These are phyloP conservation scores for Sanguinoderma infundibulare DNA, from an alignment of 1,284 basidiomycete species.

Conservation along the genomic window DNA sequence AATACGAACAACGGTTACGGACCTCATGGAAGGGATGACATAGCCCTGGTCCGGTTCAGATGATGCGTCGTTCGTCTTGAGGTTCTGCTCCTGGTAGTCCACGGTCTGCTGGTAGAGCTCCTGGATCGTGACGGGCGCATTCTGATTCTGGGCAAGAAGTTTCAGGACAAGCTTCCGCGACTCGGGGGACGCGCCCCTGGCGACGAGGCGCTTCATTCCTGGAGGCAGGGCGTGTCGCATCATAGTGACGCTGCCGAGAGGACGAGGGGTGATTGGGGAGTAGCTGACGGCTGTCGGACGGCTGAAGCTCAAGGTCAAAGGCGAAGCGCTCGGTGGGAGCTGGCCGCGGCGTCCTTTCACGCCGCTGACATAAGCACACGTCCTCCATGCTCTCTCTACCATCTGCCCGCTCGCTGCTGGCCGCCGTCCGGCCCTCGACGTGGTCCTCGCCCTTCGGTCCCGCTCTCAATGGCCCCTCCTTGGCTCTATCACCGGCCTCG, in stretches of 20 bases:
- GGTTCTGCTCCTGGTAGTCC: neutral
- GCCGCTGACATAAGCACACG: conserved; percentile 13
- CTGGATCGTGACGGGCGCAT: neutral
- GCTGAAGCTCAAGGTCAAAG: no score
- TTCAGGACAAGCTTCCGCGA: neutral
- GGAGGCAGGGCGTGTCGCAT: neutral
- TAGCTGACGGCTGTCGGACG: no score
- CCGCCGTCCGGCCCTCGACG: conserved; percentile 32
- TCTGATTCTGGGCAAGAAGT: neutral
- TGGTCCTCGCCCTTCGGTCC: conserved; percentile 14
- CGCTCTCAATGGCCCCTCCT: conserved; percentile 10
- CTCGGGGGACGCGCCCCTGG: neutral
- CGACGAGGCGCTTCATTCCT: neutral
- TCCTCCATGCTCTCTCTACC: conserved; percentile 35
- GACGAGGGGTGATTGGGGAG: no score
- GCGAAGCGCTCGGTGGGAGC: no score
- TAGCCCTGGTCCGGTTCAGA: neutral
- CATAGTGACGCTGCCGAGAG: no score
- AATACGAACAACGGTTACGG: neutral
- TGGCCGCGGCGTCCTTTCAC: no score
- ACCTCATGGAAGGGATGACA: neutral
- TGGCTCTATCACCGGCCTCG: conserved; percentile 18
- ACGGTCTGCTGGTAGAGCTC: neutral
- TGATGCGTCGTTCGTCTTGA: neutral
- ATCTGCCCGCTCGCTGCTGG: conserved; percentile 36